Base-by-base conservation (phyloP, 1,139 yeast genomes). In the Spencermartinsiella ligniputridi region DNA sequence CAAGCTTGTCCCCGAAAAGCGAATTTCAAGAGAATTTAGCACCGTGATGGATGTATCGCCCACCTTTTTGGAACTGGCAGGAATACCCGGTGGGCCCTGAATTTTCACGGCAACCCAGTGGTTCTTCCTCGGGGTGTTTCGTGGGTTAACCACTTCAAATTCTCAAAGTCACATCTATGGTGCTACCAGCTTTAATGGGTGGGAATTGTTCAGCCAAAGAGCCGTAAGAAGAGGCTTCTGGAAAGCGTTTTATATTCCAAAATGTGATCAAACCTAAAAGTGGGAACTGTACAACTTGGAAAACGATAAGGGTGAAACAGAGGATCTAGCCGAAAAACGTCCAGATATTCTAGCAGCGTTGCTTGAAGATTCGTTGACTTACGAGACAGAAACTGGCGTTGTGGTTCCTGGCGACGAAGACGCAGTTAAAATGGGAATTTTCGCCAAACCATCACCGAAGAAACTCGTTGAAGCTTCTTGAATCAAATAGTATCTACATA, bases 21-120 rank as follows among this genome's bases (percentile, higher is more conserved):
- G 54, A 13, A 63, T 75, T 19, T 54, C 61, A n/a, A 50, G 60
- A 37, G 71, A 61, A 13, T 77, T 77, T 51, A 58, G 69, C 9
- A 77, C 82, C 0, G 82, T 77, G 2, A 77, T 77, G 82, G 82
- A 77, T 58, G 69, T 77, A 17, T 57, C 75, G 25, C 82, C 81
- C 11, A 77, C 81, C 0, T 60, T 77, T 4, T 60, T 77, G 22
- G 79, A 76, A 3, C 48, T 76, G 4, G 78, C 79, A 1, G 67
- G 64, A 5, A 61, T 74, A 50, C 15, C 58, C 61, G 2, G 61
- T 56, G 11, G 50, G 48, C 5, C 48, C 47, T 1, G 40, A 39
- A 0, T 74, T 67, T n/a, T n/a, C 52, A 66, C 39, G 73, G 71
- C 6, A 56, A 76, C 15, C 46, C 61, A 16, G 74, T 74, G 15